Evolutionary conservation across 768 basidiomycete genomes (phyloP), one percentile per base, ranked within the genome.

Genomic region (Mycena olivaceomarginata): DNA sequence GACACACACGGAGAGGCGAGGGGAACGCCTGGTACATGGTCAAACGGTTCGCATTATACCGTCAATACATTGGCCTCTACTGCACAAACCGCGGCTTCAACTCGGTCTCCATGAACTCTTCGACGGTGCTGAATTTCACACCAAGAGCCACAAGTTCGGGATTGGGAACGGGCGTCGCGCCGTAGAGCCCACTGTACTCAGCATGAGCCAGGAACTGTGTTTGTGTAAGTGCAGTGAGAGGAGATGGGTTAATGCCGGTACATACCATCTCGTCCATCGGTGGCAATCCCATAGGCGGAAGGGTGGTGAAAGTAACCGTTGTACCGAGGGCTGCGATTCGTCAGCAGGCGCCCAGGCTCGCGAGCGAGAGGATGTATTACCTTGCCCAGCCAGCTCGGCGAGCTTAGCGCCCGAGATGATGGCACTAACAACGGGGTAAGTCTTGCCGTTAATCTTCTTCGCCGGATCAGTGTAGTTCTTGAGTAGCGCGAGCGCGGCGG

Each of bases 191-290:
- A 20, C 43, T 37, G 64, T 45, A 72, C 22, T 72, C 48, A 2
- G 25, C 71, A 31, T 56, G 71, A 3, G 53, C 37, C 15, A 22
- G 4, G 22, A 15, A 72, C 71, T 72, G 16, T 12, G 13, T 2
- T 12, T 57, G 20, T n/a, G 10, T 25, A n/a, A 22, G n/a, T 9
- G 16, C 9, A 53, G 2, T 40, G 15, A 41, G 37, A 37, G 37
- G 3, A 57, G 6, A n/a, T 10, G 7, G 6, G 37, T 22, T 4
- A 31, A 37, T 18, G 53, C 53, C 5, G 11, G 39, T 4, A 56
- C 37, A 41, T 25, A 71, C 75, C 70, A 77, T 77, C 20, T 77
- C 75, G 37, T 77, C 75, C n/a, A 60, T 16, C 8, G 20, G 0
- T 2, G 45, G 18, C n/a, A 63, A 25, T 11, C 75, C 70, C 8